Evolutionary conservation across 331 rosid genomes (phyloP).

Genomic region (Malus hybrid): DNA sequence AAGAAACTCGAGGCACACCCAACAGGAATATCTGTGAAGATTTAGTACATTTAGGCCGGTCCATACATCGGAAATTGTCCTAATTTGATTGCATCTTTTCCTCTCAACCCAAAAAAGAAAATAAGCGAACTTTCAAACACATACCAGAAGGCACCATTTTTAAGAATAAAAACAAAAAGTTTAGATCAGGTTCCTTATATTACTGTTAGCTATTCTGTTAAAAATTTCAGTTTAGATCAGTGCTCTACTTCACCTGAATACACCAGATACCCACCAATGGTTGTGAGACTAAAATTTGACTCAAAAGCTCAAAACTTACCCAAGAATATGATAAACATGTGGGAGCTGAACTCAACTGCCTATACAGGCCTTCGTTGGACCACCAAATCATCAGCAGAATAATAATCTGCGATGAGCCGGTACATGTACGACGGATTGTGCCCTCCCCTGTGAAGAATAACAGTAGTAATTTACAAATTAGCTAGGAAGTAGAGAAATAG

Average conservation of each 20-base stretch:
- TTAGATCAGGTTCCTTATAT: background rate
- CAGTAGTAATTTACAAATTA: conserved; percentile 8
- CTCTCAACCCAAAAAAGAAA: background rate
- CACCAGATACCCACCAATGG: background rate
- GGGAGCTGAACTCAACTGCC: conserved; percentile 44
- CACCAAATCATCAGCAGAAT: conserved; percentile 91
- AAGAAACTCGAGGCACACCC: background rate
- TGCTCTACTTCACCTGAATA: background rate
- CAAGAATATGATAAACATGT: conserved; percentile 17
- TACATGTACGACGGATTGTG: conserved; percentile 91
- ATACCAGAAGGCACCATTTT: background rate
- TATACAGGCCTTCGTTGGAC: conserved; percentile 47
- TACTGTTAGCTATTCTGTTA: background rate
- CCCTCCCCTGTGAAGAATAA: conserved; percentile 75
- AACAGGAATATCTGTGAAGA: background rate
- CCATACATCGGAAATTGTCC: background rate
- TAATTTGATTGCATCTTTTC: background rate
- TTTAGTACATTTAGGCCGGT: background rate
- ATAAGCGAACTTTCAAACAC: background rate
- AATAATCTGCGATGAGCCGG: conserved; percentile 92
- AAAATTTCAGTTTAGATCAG: background rate
- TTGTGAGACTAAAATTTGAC: background rate
- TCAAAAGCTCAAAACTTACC: conserved; percentile 18
- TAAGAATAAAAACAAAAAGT: background rate
- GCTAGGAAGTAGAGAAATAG: background rate